These are phyloP conservation scores for Solanum piurae DNA, from an alignment of 257 asterid species.

Conservation along the genomic window DNA sequence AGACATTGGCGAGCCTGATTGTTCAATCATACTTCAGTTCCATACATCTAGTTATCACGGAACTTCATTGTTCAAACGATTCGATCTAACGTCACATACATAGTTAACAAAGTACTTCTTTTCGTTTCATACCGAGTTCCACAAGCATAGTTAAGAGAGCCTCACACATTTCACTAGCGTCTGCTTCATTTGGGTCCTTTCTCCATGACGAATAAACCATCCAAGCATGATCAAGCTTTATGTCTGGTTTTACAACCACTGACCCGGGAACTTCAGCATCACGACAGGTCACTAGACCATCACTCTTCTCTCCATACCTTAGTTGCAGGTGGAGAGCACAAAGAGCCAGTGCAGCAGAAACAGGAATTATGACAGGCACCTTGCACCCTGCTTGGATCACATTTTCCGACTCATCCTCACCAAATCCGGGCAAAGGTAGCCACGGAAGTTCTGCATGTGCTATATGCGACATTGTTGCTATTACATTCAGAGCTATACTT, in stretches of 20 bases:
- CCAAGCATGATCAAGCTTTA: slow-evolving; percentile 87
- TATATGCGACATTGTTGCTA: slow-evolving; percentile 68
- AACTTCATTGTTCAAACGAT: background rate
- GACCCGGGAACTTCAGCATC: slow-evolving; percentile 98
- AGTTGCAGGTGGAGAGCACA: slow-evolving; percentile 67
- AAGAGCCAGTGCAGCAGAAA: slow-evolving; percentile 67
- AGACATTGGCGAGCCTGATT: background rate
- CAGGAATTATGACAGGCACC: slow-evolving; percentile 77
- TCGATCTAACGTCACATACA: background rate
- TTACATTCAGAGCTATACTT: slow-evolving; percentile 46
- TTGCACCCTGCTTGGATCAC: slow-evolving; percentile 26
- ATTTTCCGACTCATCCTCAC: slow-evolving; percentile 24
- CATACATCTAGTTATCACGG: background rate
- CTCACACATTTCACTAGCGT: slow-evolving; percentile 72
- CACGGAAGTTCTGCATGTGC: slow-evolving; percentile 86
- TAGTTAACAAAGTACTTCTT: background rate
- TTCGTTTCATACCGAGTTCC: slow-evolving; percentile 37
- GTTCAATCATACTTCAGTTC: background rate
- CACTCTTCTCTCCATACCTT: slow-evolving; percentile 91
- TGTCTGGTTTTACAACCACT: slow-evolving; percentile 59
- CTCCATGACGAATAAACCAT: slow-evolving; percentile 85
- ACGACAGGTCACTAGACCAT: slow-evolving; percentile 87
- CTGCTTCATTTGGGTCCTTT: slow-evolving; percentile 42
- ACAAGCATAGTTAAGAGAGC: slow-evolving; percentile 71
- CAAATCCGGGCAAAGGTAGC: slow-evolving; percentile 35